A percentile compares a stretch with the other conserved stretches of the same genome.
These are phyloP conservation scores for Colletotrichum zoysiae DNA, from an alignment of 2,329 filamentous ascomycete genomes.

Conservation along the genomic window DNA sequence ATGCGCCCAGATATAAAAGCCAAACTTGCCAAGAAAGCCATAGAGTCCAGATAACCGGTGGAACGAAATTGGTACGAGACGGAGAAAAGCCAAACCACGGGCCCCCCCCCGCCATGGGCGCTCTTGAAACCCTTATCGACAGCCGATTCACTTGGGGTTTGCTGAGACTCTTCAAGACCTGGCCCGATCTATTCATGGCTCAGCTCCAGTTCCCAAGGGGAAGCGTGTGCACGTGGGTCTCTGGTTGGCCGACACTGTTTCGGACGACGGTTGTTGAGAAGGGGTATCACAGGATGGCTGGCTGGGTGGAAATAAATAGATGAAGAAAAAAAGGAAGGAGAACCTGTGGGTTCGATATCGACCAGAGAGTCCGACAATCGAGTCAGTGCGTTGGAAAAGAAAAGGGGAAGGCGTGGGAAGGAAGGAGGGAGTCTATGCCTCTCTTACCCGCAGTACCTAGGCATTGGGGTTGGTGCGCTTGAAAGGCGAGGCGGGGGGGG, in stretches of 20 bases:
- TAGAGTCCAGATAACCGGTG: slow-evolving; percentile 20
- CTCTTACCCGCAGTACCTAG: slow-evolving; percentile 15
- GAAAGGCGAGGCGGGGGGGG: slow-evolving; percentile 9
- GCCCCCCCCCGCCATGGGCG: slow-evolving; percentile 3
- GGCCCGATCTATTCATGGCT: slow-evolving; percentile 22
- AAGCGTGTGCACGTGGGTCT: slow-evolving; percentile 45
- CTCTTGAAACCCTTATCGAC: slow-evolving; percentile 29
- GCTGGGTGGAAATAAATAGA: not conserved
- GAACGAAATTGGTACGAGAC: not conserved
- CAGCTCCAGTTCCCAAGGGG: not conserved
- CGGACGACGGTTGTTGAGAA: slow-evolving; percentile 11
- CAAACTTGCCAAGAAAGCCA: slow-evolving; percentile 34
- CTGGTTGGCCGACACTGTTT: slow-evolving; percentile 43
- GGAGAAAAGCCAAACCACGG: slow-evolving; percentile 14
- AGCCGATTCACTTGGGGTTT: slow-evolving; percentile 6
- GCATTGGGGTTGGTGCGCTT: slow-evolving; percentile 39
- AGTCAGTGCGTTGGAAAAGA: slow-evolving; percentile 5
- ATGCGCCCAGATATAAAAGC: slow-evolving; percentile 7
- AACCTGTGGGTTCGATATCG: slow-evolving; percentile 44
- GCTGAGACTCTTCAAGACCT: slow-evolving; percentile 6
- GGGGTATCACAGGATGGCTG: slow-evolving; percentile 2
- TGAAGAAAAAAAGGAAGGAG: slow-evolving; percentile 19
- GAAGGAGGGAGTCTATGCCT: not conserved
- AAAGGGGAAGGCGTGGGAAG: slow-evolving; percentile 6
- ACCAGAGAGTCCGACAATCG: not conserved